Evolutionary conservation across 2,329 filamentous ascomycete species (phyloP).

Genomic region (Phyllosticta citriasiana): DNA sequence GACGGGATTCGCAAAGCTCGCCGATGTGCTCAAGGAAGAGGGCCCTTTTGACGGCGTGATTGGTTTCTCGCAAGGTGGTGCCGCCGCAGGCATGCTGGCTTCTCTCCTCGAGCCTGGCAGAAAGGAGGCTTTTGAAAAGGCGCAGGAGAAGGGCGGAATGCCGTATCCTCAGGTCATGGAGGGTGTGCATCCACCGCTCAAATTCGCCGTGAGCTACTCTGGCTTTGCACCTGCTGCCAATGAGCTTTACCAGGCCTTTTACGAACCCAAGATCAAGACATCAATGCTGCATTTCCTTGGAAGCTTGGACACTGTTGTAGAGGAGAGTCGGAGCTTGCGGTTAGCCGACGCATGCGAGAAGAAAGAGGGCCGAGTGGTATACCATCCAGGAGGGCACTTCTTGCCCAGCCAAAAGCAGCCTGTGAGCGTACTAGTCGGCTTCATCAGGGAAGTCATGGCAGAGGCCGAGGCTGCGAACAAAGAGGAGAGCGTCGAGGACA

Average conservation of each 20-base stretch:
- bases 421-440: conserved; percentile 64
- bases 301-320: conserved; percentile 77
- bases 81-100: conserved; percentile 61
- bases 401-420: conserved; percentile 72
- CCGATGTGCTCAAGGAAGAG: conserved; percentile 49
- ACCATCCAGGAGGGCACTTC: conserved; percentile 85
- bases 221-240: conserved; percentile 61
- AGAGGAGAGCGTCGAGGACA: conserved; percentile 54
- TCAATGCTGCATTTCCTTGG: conserved; percentile 76
- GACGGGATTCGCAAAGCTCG: conserved; percentile 55
- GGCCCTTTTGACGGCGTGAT: conserved; percentile 68
- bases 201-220: conserved; percentile 67
- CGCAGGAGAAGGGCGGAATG: conserved; percentile 34
- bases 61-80: conserved; percentile 75
- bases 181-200: conserved; percentile 19
- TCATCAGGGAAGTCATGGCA: conserved; percentile 49
- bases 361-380: conserved; percentile 44
- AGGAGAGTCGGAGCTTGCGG: conserved; percentile 59
- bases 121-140: conserved; percentile 38
- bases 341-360: conserved; percentile 56
- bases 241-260: conserved; percentile 55
- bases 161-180: conserved; percentile 38
- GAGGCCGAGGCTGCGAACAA: conserved; percentile 27
- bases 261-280: conserved; percentile 64
- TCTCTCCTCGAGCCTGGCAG: conserved; percentile 54